Evolutionary conservation across 2,329 filamentous ascomycete genomes (phyloP).

Genomic region (Monilinia aucupariae): DNA sequence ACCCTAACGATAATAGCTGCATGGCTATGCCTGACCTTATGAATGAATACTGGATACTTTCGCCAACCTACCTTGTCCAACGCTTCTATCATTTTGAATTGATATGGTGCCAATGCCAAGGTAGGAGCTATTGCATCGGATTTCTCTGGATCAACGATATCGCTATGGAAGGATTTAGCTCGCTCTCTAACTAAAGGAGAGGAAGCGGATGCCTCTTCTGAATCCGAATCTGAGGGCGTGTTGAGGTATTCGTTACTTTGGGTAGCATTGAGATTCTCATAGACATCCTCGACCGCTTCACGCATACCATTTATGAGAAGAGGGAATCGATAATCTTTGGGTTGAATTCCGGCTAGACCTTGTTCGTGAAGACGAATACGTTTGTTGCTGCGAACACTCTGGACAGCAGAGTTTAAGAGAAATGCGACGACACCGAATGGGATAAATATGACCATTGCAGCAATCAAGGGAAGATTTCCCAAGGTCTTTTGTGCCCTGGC

Average conservation of each 20-base stretch:
- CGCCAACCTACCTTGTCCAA: slow-evolving; percentile 62
- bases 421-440: slow-evolving; percentile 68
- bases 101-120: slow-evolving; percentile 69
- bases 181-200: slow-evolving; percentile 18
- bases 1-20: slow-evolving; percentile 82
- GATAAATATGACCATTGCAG: slow-evolving; percentile 64
- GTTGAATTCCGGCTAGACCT: slow-evolving; percentile 60
- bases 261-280: slow-evolving; percentile 32
- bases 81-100: slow-evolving; percentile 79
- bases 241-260: slow-evolving; percentile 63
- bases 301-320: slow-evolving; percentile 71
- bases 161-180: slow-evolving; percentile 17
- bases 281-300: slow-evolving; percentile 62
- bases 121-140: slow-evolving; percentile 45
- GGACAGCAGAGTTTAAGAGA: slow-evolving; percentile 68
- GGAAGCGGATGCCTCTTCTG: slow-evolving; percentile 28
- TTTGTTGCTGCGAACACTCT: slow-evolving; percentile 67
- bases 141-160: slow-evolving; percentile 22
- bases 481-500: slow-evolving; percentile 34
- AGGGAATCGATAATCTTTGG: slow-evolving; percentile 68
- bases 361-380: slow-evolving; percentile 73
- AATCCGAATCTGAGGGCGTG: slow-evolving; percentile 47
- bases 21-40: slow-evolving; percentile 73
- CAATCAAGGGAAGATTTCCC: slow-evolving; percentile 53
- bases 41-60: slow-evolving; percentile 68